Evolutionary conservation across 257 asterid species (phyloP), one percentile per base, ranked within the genome.

Genomic region (Solanum dulcamara): DNA sequence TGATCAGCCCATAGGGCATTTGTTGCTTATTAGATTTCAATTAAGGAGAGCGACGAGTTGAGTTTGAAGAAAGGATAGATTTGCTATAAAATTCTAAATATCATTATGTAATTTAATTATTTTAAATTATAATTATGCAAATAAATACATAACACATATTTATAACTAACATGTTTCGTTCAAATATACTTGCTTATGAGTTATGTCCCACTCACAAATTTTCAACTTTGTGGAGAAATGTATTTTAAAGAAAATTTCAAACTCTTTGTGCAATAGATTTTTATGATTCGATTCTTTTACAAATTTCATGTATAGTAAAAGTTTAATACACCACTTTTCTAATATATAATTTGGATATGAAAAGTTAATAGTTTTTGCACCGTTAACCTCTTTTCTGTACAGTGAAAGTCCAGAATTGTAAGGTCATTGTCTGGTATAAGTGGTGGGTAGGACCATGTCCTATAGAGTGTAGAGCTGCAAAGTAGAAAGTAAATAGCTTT

Each of bases 401-500:
- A 37, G 37, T 62, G 26, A 3, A 62, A 62, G 22, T 17, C 83
- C 81, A 84, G 15, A 35, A 81, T 18, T 67, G 86, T 48, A 68
- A 46, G 84, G 87, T 85, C 86, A 82, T 84, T 82, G 11, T 85
- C 86, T 44, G 50, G 14, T 59, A 62, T 60, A 59, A 81, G 59
- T 71, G 80, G 84, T 35, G 79, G 59, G 84, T 48, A 66, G 86
- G 88, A 50, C 90, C 90, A 88, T 77, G 77, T 2, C 62, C 4
- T 24, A n/a, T n/a, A 42, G 4, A 24, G 83, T 28, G 24, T 77
- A 46, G 40, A 77, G 83, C 83, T 46, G 42, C 82, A 77, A 44
- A 7, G 51, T 24, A 30, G 86, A 38, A 60, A 44, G 24, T 60
- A 62, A n/a, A 26, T 42, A 30, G 68, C 51, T 59, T 26, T 35